phyloP scores from a whole-genome alignment of 257 asterid species.

The Echium plantagineum region DNA sequence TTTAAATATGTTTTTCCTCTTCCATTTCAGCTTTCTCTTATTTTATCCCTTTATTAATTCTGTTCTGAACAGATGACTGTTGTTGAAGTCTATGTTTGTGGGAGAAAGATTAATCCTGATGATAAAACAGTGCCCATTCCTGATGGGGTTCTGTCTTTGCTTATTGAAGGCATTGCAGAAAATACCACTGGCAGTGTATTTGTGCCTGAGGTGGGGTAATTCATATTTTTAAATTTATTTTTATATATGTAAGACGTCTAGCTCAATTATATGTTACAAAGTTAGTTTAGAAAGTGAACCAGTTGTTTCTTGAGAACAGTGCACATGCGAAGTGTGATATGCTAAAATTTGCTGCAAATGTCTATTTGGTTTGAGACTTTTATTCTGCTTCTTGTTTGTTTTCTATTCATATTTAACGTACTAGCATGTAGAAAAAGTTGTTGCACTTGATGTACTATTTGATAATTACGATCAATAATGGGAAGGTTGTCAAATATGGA shows the following conservation, averaged over 20 bases:
- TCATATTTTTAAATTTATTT: background rate
- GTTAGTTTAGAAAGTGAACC: background rate
- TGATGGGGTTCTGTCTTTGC: conserved; percentile 35
- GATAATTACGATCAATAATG: no score
- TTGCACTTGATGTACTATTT: no score
- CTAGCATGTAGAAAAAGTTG: no score
- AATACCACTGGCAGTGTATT: conserved; percentile 88
- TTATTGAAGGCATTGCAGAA: conserved; percentile 73
- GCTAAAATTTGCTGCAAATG: no score
- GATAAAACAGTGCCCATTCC: conserved; percentile 49
- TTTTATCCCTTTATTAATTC: background rate
- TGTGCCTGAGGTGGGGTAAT: conserved; percentile 57
- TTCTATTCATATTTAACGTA: no score
- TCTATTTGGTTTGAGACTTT: no score
- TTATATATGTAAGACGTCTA: background rate
- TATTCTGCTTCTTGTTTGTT: no score
- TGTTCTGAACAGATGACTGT: conserved; percentile 59
- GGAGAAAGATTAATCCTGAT: conserved; percentile 43
- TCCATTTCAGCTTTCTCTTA: background rate
- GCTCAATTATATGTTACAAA: background rate
- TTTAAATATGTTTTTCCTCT: background rate
- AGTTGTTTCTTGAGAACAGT: no score
- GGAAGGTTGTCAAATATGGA: background rate
- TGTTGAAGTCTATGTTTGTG: conserved; percentile 58
- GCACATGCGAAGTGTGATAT: no score